Evolutionary conservation across 495 filamentous ascomycete genomes (phyloP), one percentile per base, ranked within the genome.

Genomic region (Choiromyces venosus): DNA sequence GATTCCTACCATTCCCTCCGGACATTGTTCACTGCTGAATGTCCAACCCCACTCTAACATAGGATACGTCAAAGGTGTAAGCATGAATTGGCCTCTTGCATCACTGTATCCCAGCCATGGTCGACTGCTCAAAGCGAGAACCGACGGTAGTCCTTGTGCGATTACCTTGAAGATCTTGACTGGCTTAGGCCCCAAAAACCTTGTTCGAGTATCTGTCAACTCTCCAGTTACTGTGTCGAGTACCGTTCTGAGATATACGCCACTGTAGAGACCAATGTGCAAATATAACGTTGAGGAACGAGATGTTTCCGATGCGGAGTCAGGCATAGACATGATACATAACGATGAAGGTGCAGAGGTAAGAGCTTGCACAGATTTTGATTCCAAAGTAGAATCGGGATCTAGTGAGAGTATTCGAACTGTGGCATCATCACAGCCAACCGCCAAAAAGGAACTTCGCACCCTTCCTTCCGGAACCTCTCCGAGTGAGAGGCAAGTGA

Each of bases 341-440:
- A 98, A 84, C 2, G 92, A 88, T 21, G 92, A 96, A 1, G 96
- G 95, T 2, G 92, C 90, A 21, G 95, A 93, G 3, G 93, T 95
- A 69, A 97, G 83, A 9, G 93, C 93, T 82, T 98, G 95, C 37
- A 99, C 91, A 8, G 93, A 96, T 78, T 95, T 95, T 81, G 91
- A 93, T 77, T 97, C 92, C 18, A 99, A 83, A 0, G 92, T 96
- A 0, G 91, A 90, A 75, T 97, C 94, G 1, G 93, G 93, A 79
- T 96, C 93, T 68, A 97, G 84, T 77, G 91, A 94, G 66, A 97
- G 86, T 66, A 99, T 93, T 61, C 96, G 90, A 56, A 99, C 93
- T 2, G 96, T 97, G 40, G 92, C 93, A 81, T 99, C 96, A 80
- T 97, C 94, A 81, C 94, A 97, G 16, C 96, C 96, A 69, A 99